A percentile compares a stretch with the other conserved stretches of the same genome.
Conservation (phyloP, 257 asterid genomes). For the Nemophila menziesii region DNA sequence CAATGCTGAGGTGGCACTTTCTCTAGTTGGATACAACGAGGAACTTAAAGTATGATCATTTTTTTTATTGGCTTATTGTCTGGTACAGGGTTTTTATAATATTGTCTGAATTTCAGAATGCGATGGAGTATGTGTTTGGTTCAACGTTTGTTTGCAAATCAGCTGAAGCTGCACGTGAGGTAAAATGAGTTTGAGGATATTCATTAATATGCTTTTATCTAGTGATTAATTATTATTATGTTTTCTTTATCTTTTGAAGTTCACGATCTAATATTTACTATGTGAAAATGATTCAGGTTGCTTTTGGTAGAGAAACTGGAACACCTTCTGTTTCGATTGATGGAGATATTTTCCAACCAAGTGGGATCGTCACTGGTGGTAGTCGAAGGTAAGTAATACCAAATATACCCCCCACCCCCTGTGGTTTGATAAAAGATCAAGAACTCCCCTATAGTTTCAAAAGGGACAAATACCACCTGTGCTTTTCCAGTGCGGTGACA, state of each 20-base stretch:
- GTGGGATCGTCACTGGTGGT: slow-evolving; percentile 96
- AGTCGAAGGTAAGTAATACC: slow-evolving; percentile 81
- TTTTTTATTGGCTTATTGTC: not conserved
- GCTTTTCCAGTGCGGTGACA: too few relatives aligned
- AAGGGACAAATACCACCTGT: too few relatives aligned
- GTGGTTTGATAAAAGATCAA: too few relatives aligned
- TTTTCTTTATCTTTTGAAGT: not conserved
- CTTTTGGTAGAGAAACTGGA: slow-evolving; percentile 54
- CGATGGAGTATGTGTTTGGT: slow-evolving; percentile 94
- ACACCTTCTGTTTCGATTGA: slow-evolving; percentile 69
- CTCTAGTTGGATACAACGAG: slow-evolving; percentile 78
- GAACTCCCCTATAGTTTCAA: too few relatives aligned
- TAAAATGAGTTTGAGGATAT: slow-evolving; percentile 17
- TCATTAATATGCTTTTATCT: not conserved
- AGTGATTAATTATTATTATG: not conserved
- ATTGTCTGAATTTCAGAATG: slow-evolving; percentile 50
- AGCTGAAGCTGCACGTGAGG: slow-evolving; percentile 75
- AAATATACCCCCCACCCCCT: slow-evolving; percentile 7
- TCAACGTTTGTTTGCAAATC: slow-evolving; percentile 95
- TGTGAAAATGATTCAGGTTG: slow-evolving; percentile 45
- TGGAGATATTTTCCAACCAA: slow-evolving; percentile 94
- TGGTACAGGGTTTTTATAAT: slow-evolving; percentile 9
- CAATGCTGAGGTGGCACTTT: slow-evolving; percentile 94
- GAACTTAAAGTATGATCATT: slow-evolving; percentile 56
- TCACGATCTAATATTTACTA: slow-evolving; percentile 5